phyloP scores from a whole-genome alignment of 2,329 filamentous ascomycete species.

The Colletotrichum tropicicola region DNA sequence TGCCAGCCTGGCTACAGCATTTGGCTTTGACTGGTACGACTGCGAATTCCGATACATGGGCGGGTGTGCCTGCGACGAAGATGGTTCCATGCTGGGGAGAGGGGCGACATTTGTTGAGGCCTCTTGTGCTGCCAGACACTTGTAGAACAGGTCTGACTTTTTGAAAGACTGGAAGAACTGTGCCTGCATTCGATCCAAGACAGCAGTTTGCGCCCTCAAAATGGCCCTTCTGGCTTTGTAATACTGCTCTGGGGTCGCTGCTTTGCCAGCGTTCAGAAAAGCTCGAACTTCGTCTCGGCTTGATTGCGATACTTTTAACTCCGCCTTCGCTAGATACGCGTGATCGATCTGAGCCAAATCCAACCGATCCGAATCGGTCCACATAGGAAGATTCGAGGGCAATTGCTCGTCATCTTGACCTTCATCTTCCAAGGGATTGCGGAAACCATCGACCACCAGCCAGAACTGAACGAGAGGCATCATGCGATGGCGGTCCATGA shows the following conservation, averaged over 20 bases:
- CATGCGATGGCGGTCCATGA: slow-evolving; percentile 90
- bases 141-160: slow-evolving; percentile 93
- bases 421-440: slow-evolving; percentile 89
- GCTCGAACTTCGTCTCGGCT: slow-evolving; percentile 75
- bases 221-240: slow-evolving; percentile 83
- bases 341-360: slow-evolving; percentile 94
- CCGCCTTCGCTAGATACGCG: slow-evolving; percentile 83
- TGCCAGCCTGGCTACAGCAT: slow-evolving; percentile 52
- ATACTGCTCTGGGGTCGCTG: slow-evolving; percentile 83
- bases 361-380: slow-evolving; percentile 84
- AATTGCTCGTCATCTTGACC: slow-evolving; percentile 75
- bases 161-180: slow-evolving; percentile 87
- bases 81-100: slow-evolving; percentile 11
- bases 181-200: slow-evolving; percentile 85
- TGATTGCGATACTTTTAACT: slow-evolving; percentile 78
- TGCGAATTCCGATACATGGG: slow-evolving; percentile 37
- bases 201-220: slow-evolving; percentile 81
- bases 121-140: slow-evolving; percentile 91
- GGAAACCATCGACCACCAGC: slow-evolving; percentile 96
- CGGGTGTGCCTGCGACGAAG: slow-evolving; percentile 9
- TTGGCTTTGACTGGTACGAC: slow-evolving; percentile 54
- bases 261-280: slow-evolving; percentile 81
- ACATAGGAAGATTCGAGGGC: slow-evolving; percentile 70
- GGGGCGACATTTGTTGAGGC: slow-evolving; percentile 49
- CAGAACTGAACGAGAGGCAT: slow-evolving; percentile 97